These are phyloP conservation scores for Fusarium sp. DNA, from an alignment of 2,329 filamentous ascomycete genomes.

Conservation along the genomic window DNA sequence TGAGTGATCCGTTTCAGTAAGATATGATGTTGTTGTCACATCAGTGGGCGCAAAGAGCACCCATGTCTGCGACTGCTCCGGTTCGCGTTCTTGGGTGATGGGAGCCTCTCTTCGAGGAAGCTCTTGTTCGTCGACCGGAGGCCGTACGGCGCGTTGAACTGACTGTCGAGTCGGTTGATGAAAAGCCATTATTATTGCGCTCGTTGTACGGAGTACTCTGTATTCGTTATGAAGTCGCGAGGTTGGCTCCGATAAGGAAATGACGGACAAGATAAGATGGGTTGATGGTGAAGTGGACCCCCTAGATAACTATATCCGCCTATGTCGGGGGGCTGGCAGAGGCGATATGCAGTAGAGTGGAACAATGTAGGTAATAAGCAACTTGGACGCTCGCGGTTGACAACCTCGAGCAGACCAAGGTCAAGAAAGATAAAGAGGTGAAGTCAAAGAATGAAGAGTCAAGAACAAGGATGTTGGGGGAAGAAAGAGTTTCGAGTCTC, in stretches of 20 bases:
- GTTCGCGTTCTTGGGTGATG: conserved; percentile 48
- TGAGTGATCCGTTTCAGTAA: conserved; percentile 74
- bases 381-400: conserved; percentile 11
- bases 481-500: conserved; percentile 11
- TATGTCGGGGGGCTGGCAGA: conserved; percentile 35
- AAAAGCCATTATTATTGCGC: conserved; percentile 62
- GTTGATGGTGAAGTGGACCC: conserved; percentile 43
- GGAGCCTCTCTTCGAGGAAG: conserved; percentile 40
- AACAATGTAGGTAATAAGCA: background rate
- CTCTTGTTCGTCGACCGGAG: conserved; percentile 54
- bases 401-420: conserved; percentile 11
- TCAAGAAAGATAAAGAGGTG: background rate
- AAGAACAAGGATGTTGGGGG: conserved; percentile 7
- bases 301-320: conserved; percentile 25
- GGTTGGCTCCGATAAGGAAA: conserved; percentile 37
- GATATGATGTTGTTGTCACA: conserved; percentile 71
- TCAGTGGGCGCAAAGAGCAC: conserved; percentile 89
- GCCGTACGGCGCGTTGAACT: conserved; percentile 60
- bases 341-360: conserved; percentile 22
- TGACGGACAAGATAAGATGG: conserved; percentile 41
- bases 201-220: too few relatives aligned
- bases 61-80: conserved; percentile 90
- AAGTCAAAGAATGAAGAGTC: background rate
- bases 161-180: conserved; percentile 68
- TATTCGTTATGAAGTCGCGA: conserved; percentile 23